Conservation (phyloP, 2,329 filamentous ascomycete genomes). For the Aspergillus vadensis region DNA sequence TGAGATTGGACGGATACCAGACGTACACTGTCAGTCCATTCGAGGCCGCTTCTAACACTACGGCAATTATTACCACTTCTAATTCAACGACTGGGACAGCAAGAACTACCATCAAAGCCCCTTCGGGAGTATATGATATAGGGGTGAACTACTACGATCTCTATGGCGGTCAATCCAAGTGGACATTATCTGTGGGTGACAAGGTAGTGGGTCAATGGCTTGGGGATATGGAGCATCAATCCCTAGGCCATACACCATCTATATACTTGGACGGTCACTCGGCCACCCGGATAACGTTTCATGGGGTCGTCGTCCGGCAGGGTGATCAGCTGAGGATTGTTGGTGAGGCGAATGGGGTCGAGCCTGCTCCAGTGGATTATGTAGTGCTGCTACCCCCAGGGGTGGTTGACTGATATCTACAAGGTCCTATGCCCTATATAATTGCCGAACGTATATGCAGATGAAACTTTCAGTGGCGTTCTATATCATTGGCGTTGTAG, state of each 20-base stretch:
- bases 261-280: conserved; percentile 66
- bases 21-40: conserved; percentile 58
- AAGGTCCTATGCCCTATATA: neutral
- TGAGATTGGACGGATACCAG: conserved; percentile 62
- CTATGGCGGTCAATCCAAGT: conserved; percentile 59
- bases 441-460: too few relatives aligned
- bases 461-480: too few relatives aligned
- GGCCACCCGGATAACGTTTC: conserved; percentile 64
- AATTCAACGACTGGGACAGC: conserved; percentile 57
- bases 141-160: conserved; percentile 69
- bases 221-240: conserved; percentile 61
- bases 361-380: conserved; percentile 69
- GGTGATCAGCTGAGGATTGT: conserved; percentile 59
- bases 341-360: conserved; percentile 60
- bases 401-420: conserved; percentile 51
- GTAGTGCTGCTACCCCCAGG: conserved; percentile 62
- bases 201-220: conserved; percentile 58
- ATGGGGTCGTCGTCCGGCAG: conserved; percentile 50
- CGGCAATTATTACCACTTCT: conserved; percentile 57
- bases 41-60: conserved; percentile 60
- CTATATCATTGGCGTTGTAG: too few relatives aligned
- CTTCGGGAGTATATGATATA: conserved; percentile 61
- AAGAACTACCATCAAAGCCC: conserved; percentile 49
- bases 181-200: conserved; percentile 58
- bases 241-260: conserved; percentile 60